These are phyloP conservation scores for Nannizziopsis barbatae DNA, from an alignment of 2,329 filamentous ascomycete genomes.

Conservation along the genomic window DNA sequence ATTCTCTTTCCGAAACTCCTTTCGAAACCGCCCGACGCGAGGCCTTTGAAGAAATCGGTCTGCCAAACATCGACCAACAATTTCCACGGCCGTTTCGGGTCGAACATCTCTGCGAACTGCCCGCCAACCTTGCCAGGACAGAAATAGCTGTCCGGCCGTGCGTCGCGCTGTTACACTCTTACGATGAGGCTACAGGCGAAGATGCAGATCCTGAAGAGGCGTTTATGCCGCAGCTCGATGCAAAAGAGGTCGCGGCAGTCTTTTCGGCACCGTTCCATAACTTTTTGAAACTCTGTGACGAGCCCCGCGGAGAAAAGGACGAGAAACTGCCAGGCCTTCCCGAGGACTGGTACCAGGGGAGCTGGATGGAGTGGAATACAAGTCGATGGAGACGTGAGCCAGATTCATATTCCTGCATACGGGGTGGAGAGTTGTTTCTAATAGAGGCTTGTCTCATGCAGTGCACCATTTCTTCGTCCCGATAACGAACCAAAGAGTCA, in stretches of 20 bases:
- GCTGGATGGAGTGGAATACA: slow-evolving; percentile 70
- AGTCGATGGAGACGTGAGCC: slow-evolving; percentile 55
- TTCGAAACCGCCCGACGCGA: slow-evolving; percentile 81
- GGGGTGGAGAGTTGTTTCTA: slow-evolving; percentile 10
- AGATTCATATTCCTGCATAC: neutral
- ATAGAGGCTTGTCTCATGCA: slow-evolving; percentile 18
- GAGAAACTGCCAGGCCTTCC: slow-evolving; percentile 34
- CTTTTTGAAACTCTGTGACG: slow-evolving; percentile 56
- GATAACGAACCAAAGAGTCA: slow-evolving; percentile 57
- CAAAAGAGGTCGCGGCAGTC: slow-evolving; percentile 83
- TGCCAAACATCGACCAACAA: slow-evolving; percentile 55
- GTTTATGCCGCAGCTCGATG: slow-evolving; percentile 70
- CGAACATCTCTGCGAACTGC: slow-evolving; percentile 77
- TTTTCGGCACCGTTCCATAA: slow-evolving; percentile 83
- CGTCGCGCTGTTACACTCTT: slow-evolving; percentile 63
- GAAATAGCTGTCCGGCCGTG: slow-evolving; percentile 64
- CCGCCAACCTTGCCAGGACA: slow-evolving; percentile 61
- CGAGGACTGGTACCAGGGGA: slow-evolving; percentile 72
- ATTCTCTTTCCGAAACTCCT: slow-evolving; percentile 43
- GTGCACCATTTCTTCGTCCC: slow-evolving; percentile 91
- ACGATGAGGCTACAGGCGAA: slow-evolving; percentile 35
- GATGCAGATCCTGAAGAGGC: slow-evolving; percentile 52
- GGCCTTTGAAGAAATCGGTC: slow-evolving; percentile 85
- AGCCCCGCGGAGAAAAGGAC: slow-evolving; percentile 35
- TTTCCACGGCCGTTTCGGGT: slow-evolving; percentile 69